Percentiles rank a stretch among this genome's conserved stretches.
These are phyloP conservation scores for Coniochaeta pulveracea DNA, from an alignment of 2,329 filamentous ascomycete genomes.

Conservation along the genomic window DNA sequence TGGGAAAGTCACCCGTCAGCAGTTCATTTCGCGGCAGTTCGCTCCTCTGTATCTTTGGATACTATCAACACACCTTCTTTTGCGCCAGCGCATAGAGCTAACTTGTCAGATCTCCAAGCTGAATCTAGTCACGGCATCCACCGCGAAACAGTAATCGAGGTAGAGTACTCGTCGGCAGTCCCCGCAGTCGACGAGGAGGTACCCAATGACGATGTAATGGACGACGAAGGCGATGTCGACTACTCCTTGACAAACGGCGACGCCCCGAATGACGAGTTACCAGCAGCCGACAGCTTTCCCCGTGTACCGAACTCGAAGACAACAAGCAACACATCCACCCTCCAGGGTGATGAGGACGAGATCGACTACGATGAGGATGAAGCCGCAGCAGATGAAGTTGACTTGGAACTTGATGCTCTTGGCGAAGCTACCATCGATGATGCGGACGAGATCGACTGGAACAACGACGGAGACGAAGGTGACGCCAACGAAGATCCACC, in stretches of 20 bases:
- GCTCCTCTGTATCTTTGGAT: too few species aligned
- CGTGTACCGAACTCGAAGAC: slow-evolving; percentile 3
- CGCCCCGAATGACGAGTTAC: background rate
- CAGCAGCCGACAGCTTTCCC: background rate
- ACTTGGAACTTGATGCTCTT: slow-evolving; percentile 4
- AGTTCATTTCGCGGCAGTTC: too few species aligned
- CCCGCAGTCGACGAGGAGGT: slow-evolving; percentile 9
- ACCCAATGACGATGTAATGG: slow-evolving; percentile 8
- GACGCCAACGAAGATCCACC: slow-evolving; percentile 10
- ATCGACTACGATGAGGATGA: slow-evolving; percentile 20
- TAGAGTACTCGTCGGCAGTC: too few species aligned
- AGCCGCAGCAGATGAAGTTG: slow-evolving; percentile 14
- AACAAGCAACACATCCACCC: slow-evolving; percentile 19
- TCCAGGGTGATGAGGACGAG: slow-evolving; percentile 26
- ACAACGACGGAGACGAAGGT: slow-evolving; percentile 16
- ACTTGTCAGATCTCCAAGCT: slow-evolving; percentile 10
- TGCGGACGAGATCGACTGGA: slow-evolving; percentile 24
- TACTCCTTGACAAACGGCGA: slow-evolving; percentile 1
- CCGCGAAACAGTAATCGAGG: slow-evolving; percentile 6
- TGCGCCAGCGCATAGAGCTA: too few species aligned
- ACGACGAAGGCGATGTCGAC: slow-evolving; percentile 7
- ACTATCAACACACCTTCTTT: too few species aligned
- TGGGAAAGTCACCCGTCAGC: too few species aligned
- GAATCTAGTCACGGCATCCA: slow-evolving; percentile 6
- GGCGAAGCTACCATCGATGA: slow-evolving; percentile 5